Evolutionary conservation across 257 asterid genomes (phyloP), one percentile per base, ranked within the genome.

Genomic region (Cinchona pubescens): DNA sequence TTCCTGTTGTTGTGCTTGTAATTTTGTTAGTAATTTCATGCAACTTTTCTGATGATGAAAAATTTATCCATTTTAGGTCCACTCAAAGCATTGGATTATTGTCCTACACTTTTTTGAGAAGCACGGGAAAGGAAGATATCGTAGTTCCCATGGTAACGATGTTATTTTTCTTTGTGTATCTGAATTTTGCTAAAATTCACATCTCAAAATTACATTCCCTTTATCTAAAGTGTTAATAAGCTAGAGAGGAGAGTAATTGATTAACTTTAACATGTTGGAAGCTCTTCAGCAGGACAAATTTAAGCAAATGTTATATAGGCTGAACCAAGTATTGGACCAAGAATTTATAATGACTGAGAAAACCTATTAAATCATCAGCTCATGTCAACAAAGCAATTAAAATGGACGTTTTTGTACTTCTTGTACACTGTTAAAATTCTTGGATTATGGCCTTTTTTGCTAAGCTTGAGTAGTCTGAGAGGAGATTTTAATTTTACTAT

Each of bases 1-100:
- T 35, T 71, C 7, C 30, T 32, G 15, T 29, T 56, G 66, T 55
- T 38, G 38, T 56, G 29, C 40, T 32, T 14, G 37, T 71, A 23
- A 72, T 45, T 30, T 8, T 72, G 19, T 23, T 58, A 56, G 67
- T 40, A 37, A 38, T 25, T 40, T 37, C 27, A 71, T 58, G 37
- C 35, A 21, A 40, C 49, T 35, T 53, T 13, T 60, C 7, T 45
- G 25, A 2, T 37, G 18, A 30, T 61, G 40, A 32, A 4, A 61
- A 30, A 3, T 61, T 56, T 23, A 0, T 15, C 23, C 15, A 23
- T 76, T 82, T 80, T 46, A 93, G 98, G 84, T 83, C 96, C 46
- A 88, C 92, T 1, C 95, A 91, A 71, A 93, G 96, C 86, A 88
- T 93, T 81, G 98, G 98, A 70, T 79, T 93, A 85, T 88, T 93